phyloP scores from a whole-genome alignment of 1,139 yeast species.

The Debaryomycetaceae sp. region DNA sequence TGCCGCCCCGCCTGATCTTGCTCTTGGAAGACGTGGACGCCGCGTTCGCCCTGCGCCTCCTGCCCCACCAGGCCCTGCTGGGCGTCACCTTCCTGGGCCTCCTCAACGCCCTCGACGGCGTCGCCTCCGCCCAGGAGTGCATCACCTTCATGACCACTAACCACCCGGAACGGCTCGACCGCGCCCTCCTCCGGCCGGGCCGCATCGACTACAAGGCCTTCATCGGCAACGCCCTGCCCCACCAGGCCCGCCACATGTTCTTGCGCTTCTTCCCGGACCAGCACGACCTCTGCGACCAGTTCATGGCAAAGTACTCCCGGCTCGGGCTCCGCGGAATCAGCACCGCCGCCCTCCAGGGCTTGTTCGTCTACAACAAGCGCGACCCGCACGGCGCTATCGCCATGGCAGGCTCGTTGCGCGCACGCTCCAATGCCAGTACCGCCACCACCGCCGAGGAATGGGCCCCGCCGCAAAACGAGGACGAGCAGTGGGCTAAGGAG shows the following conservation, averaged over 20 bases:
- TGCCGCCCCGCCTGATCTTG: conserved; percentile 80
- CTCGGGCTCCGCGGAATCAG: conserved; percentile 52
- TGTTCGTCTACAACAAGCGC: conserved; percentile 85
- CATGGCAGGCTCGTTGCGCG: conserved; percentile 38
- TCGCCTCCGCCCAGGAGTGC: conserved; percentile 96
- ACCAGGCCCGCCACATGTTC: conserved; percentile 79
- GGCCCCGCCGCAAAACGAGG: conserved; percentile 3
- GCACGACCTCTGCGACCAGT: conserved; percentile 46
- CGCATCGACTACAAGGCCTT: conserved; percentile 78
- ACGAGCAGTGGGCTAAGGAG: too few species aligned
- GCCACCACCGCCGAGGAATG: conserved; percentile 7
- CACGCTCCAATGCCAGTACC: too few species aligned
- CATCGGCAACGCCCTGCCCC: conserved; percentile 74
- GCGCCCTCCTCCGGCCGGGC: conserved; percentile 84
- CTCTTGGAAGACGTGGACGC: conserved; percentile 92
- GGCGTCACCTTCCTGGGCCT: conserved; percentile 95
- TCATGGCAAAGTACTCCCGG: conserved; percentile 40
- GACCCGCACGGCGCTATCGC: conserved; percentile 68
- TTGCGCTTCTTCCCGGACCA: conserved; percentile 73
- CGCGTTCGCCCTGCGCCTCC: conserved; percentile 74
- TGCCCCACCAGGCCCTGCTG: conserved; percentile 63
- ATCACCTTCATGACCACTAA: conserved; percentile 97
- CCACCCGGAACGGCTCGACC: conserved; percentile 88
- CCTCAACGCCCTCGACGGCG: conserved; percentile 91
- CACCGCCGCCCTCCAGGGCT: conserved; percentile 92